These are phyloP conservation scores for Wallacemonas rigidus DNA, from an alignment of 208 protist genomes.

Conservation along the genomic window DNA sequence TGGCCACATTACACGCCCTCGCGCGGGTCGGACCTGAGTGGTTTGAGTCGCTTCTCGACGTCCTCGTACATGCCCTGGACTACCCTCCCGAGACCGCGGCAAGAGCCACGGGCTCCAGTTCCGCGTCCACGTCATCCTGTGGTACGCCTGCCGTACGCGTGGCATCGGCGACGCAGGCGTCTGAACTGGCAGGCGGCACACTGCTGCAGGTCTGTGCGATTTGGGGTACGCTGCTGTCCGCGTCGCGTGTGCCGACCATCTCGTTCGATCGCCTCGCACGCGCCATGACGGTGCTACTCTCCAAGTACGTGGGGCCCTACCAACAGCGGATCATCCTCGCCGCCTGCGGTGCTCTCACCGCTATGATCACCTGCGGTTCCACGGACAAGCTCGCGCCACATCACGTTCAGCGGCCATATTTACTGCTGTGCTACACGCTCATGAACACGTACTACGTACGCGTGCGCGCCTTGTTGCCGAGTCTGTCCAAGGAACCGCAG, in stretches of 20 bases:
- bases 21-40: conserved; percentile 49
- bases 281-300: conserved; percentile 62
- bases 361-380: conserved; percentile 73
- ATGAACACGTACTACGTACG: conserved; percentile 89
- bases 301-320: conserved; percentile 77
- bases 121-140: not conserved
- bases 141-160: conserved; percentile 4
- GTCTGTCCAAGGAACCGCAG: conserved; percentile 42
- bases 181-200: conserved; percentile 37
- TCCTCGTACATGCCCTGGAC: conserved; percentile 46
- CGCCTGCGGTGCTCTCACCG: conserved; percentile 56
- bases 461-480: conserved; percentile 46
- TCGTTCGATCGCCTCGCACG: conserved; percentile 58
- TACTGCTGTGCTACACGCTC: conserved; percentile 77
- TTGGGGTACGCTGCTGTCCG: conserved; percentile 43
- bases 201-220: conserved; percentile 61
- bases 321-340: conserved; percentile 82
- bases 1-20: conserved; percentile 61
- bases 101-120: not conserved
- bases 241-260: conserved; percentile 47
- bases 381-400: conserved; percentile 31
- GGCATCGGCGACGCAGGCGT: conserved; percentile 11
- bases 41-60: conserved; percentile 65
- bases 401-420: conserved; percentile 60
- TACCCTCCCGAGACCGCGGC: conserved; percentile 29